Evolutionary conservation across 2,329 filamentous ascomycete genomes (phyloP), one percentile per base, ranked within the genome.

Genomic region (Teratosphaeria destructans): DNA sequence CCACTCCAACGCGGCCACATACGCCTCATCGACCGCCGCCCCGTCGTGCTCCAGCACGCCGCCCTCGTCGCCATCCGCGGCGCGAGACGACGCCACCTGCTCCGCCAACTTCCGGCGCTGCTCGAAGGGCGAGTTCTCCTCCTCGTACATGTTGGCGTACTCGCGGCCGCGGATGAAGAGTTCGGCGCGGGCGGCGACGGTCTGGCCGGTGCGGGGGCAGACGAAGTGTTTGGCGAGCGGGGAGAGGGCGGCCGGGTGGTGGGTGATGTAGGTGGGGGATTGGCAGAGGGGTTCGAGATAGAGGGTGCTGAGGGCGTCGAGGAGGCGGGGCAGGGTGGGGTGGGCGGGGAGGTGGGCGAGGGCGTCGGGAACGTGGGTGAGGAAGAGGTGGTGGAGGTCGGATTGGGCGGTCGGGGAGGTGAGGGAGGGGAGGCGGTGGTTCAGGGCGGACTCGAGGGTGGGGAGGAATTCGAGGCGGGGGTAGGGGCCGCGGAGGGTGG

Each of bases 91-190:
- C 19, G 70, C 67, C 6, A 74, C 61, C 68, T 86, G 84, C 63
- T 81, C 81, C 54, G 85, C 74, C 64, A 99, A 91, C 74, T 99
- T 99, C 59, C 82, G 80, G 54, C 89, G 82, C 76, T 99, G 94
- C 67, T 87, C 88, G 58, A 88, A 85, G 0, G 94, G 94, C 57
- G 90, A 89, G 73, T 99, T 99, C 73, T 99, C 94, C 75, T 99
- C 94, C 73, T 99, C 94, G 73, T 99, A 99, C 78, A 93, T 95
- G 74, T 99, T 99, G 62, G 93, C 90, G 35, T 96, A 81, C 71
- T 99, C 94, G 58, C 85, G 84, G 49, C 87, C 85, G 56, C 84
- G 74, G 57, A 73, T 71, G 65, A 73, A 74, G 53, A 74, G 70
- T 54, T 74, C 72, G 11, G 70, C 71, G 34, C 72, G 71, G 11